Conservation (phyloP, 164 flowering plant genomes). For the Platanus orientalis region DNA sequence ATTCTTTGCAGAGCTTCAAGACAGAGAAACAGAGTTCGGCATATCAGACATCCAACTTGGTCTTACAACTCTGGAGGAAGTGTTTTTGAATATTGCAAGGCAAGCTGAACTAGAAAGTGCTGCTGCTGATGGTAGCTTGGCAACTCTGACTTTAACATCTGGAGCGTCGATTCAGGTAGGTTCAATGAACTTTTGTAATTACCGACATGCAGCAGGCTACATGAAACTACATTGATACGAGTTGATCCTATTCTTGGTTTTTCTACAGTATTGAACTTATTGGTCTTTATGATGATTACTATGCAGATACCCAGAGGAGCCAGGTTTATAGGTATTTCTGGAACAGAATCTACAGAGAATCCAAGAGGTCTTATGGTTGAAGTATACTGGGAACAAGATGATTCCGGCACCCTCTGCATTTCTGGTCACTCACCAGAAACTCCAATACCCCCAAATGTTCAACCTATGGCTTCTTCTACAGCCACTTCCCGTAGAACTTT, state of each 20-base stretch:
- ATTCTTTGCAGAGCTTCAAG: constrained; percentile 74
- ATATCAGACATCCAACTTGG: constrained; percentile 85
- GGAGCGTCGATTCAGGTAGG: constrained; percentile 59
- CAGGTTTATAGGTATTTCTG: constrained; percentile 72
- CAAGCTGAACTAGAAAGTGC: constrained; percentile 90
- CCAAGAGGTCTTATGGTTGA: constrained; percentile 87
- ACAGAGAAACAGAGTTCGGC: constrained; percentile 67
- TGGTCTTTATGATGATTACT: background rate
- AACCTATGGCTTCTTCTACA: constrained; percentile 15
- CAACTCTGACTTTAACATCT: constrained; percentile 56
- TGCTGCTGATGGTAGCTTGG: constrained; percentile 61
- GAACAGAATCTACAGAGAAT: constrained; percentile 65
- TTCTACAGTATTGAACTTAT: background rate
- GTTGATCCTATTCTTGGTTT: background rate
- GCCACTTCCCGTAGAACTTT: constrained; percentile 16
- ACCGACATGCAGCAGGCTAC: background rate
- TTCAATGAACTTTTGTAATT: constrained; percentile 1
- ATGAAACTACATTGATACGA: background rate
- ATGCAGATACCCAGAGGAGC: constrained; percentile 83
- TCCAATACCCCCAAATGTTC: constrained; percentile 53
- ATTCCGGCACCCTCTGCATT: constrained; percentile 68
- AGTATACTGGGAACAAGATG: constrained; percentile 88
- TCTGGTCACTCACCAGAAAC: constrained; percentile 71
- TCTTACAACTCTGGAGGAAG: constrained; percentile 94
- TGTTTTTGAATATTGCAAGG: constrained; percentile 85